These are phyloP conservation scores for Puccinia novopanici DNA, from an alignment of 1,284 basidiomycete species.

Conservation along the genomic window DNA sequence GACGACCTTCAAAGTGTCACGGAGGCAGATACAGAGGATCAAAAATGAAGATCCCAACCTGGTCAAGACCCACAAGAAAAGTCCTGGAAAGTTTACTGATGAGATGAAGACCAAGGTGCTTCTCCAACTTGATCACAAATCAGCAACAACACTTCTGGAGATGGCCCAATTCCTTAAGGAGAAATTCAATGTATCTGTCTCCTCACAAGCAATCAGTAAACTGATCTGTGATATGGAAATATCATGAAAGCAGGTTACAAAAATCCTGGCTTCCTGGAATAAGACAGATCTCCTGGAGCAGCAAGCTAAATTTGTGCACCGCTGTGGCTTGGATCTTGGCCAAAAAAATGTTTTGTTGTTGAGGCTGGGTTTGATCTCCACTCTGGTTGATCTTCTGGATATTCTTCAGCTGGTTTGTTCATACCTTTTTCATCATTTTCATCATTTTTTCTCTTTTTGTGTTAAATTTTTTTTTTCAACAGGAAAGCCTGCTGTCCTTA, in stretches of 20 bases:
- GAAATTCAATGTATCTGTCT: too few species aligned
- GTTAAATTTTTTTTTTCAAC: background rate
- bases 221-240: constrained; percentile 18
- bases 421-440: background rate
- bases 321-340: constrained; percentile 18
- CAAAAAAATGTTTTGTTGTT: background rate
- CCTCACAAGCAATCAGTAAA: constrained; percentile 8
- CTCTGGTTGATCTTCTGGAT: background rate
- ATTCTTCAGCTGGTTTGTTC: background rate
- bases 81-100: too few species aligned
- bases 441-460: background rate
- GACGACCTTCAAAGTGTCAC: background rate
- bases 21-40: constrained; percentile 12
- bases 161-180: too few species aligned
- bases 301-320: constrained; percentile 4
- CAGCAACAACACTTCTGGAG: background rate
- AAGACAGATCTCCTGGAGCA: background rate
- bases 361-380: constrained; percentile 23
- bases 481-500: constrained; percentile 1
- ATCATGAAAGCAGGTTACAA: constrained; percentile 21
- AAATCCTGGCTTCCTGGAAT: constrained; percentile 19
- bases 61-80: too few species aligned
- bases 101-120: too few species aligned
- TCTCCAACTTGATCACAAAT: too few species aligned
- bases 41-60: background rate